Percentiles rank a stretch among this genome's conserved stretches.
Conservation (phyloP, 306 rosid genomes). For the Cucumis hystrix region DNA sequence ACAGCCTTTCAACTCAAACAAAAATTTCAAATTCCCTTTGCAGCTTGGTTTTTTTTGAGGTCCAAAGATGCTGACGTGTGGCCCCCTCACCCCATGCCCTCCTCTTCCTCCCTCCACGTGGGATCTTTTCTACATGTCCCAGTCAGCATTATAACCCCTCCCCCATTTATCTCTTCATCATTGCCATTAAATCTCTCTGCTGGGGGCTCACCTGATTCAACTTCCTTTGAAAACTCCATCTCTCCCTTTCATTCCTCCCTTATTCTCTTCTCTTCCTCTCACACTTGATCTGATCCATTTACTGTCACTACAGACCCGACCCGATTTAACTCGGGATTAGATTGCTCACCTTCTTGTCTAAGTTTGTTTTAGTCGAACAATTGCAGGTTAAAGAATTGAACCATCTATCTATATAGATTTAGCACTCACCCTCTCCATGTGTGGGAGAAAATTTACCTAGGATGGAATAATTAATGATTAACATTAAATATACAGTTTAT, state of each 20-base stretch:
- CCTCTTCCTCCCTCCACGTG: conserved; percentile 6
- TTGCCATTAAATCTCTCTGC: background rate
- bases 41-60: background rate
- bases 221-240: background rate
- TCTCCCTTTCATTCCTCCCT: conserved; percentile 4
- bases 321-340: background rate
- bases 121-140: conserved; percentile 3
- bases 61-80: conserved; percentile 12
- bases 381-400: no score
- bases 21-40: background rate
- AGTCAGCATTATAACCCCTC: background rate
- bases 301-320: background rate
- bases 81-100: conserved; percentile 7
- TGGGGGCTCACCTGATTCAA: background rate
- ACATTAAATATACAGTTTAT: background rate
- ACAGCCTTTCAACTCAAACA: background rate
- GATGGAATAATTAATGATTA: background rate
- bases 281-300: background rate
- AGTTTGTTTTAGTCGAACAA: no score
- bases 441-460: background rate
- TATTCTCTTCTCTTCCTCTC: background rate
- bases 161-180: background rate
- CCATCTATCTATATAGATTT: no score
- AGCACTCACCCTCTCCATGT: background rate
- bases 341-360: background rate